Evolutionary conservation across 1,139 yeast genomes (phyloP).

Genomic region (Diutina mesorugosa): DNA sequence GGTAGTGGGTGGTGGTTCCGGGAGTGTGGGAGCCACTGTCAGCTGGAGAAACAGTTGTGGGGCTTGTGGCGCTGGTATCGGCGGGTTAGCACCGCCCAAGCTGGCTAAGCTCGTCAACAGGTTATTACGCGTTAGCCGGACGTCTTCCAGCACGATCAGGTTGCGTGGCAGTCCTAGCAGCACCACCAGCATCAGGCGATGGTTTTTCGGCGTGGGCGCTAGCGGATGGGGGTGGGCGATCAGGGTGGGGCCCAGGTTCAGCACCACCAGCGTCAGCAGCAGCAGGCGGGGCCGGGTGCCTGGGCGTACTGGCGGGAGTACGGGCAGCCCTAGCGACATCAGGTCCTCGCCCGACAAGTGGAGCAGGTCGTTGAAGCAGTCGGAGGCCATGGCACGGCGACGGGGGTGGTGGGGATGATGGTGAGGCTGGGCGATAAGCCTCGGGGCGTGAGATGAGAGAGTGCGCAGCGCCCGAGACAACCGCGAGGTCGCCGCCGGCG

Average conservation of each 20-base stretch:
- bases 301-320: not conserved
- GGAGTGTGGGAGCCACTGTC: not conserved
- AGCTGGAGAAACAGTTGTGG: not conserved
- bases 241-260: not conserved
- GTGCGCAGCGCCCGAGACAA: not conserved
- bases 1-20: not conserved
- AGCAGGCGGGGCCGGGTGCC: not conserved
- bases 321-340: not conserved
- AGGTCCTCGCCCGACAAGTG: not conserved
- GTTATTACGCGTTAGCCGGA: not conserved
- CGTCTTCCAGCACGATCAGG: not conserved
- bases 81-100: not conserved
- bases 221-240: not conserved
- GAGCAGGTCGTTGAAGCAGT: not conserved
- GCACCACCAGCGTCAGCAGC: conserved; percentile 1
- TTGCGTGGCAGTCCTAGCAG: not conserved
- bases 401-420: not conserved
- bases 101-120: not conserved
- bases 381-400: not conserved
- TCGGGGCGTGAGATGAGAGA: not conserved
- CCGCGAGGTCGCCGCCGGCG: not conserved
- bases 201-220: not conserved
- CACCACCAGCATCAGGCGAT: conserved; percentile 1
- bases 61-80: not conserved
- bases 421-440: not conserved